Base-by-base conservation (phyloP, 306 rosid genomes). In the Leucaena leucocephala region DNA sequence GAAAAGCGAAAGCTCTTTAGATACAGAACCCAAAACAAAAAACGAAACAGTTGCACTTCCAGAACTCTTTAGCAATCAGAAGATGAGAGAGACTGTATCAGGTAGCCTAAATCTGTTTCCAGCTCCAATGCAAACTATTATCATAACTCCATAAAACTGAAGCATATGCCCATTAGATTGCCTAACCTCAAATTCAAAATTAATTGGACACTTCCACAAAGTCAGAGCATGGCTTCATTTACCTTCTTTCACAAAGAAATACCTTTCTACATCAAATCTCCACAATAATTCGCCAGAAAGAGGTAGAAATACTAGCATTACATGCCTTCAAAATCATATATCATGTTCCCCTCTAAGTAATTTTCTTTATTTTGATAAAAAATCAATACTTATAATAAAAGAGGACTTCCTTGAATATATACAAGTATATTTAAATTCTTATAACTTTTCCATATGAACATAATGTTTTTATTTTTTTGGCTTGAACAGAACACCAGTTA, bases 291-390 rank as follows among this genome's bases (percentile, higher is more conserved):
- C 42, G 5, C 44, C 57, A 13, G 16, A 33, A 16, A 38, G 48
- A 3, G 57, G 48, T 35, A 72, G 9, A 33, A 33, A 73, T 55
- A n/a, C 16, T 7, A 38, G 67, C 50, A 36, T 54, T 17, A 39
- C 19, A 39, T 38, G 49, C 49, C 77, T 71, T 71, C 67, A 54
- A 73, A 54, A 16, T 72, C 77, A 43, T 38, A 73, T 12, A 55
- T 54, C 52, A 1, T 3, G 15, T 73, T 19, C 40, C 8, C 27
- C 63, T 48, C 46, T 34, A 52, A 36, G 63, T 8, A 43, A 43
- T 19, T 42, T 45, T 19, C 48, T 69, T 22, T 45, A 17, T 68
- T 19, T 68, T 2, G 22, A 69, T 12, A 44, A 46, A 42, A 16
- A 7, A 33, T 8, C 40, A 45, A 38, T 46, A 7, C 16, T 19